Conservation (phyloP, 306 rosid genomes). For the Vachellia pachyceras region DNA sequence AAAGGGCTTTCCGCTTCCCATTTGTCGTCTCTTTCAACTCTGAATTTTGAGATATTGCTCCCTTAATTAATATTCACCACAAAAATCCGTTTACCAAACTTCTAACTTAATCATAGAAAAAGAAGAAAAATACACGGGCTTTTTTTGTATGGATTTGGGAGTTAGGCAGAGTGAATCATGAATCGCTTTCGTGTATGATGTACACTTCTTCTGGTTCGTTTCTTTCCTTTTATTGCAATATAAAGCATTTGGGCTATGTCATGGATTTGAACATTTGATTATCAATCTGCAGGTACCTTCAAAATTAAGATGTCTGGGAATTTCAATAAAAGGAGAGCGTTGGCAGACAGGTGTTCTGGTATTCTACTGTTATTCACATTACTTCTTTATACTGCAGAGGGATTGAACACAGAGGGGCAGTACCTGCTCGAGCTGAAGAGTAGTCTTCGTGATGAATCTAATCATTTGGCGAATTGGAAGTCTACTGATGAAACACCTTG, state of each 20-base stretch:
- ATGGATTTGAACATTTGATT: slow-evolving; percentile 6
- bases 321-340: slow-evolving; percentile 49
- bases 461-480: slow-evolving; percentile 65
- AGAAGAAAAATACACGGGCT: not conserved
- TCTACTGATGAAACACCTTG: slow-evolving; percentile 79
- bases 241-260: slow-evolving; percentile 14
- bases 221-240: not conserved
- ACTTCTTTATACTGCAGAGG: slow-evolving; percentile 58
- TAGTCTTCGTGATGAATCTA: slow-evolving; percentile 51
- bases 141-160: not conserved
- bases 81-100: slow-evolving; percentile 1
- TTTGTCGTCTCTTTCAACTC: slow-evolving; percentile 13
- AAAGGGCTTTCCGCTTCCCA: slow-evolving; percentile 5
- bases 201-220: not conserved
- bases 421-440: slow-evolving; percentile 71
- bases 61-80: not conserved
- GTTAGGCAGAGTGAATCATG: not conserved
- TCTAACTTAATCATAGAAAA: not conserved
- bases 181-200: not conserved
- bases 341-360: slow-evolving; percentile 49
- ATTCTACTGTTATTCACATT: slow-evolving; percentile 51
- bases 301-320: slow-evolving; percentile 58
- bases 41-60: slow-evolving; percentile 34
- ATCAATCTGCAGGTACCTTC: slow-evolving; percentile 52
- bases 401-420: slow-evolving; percentile 78